Base-by-base conservation (phyloP, 805 yeast genomes). In the Barnettozyma californica region DNA sequence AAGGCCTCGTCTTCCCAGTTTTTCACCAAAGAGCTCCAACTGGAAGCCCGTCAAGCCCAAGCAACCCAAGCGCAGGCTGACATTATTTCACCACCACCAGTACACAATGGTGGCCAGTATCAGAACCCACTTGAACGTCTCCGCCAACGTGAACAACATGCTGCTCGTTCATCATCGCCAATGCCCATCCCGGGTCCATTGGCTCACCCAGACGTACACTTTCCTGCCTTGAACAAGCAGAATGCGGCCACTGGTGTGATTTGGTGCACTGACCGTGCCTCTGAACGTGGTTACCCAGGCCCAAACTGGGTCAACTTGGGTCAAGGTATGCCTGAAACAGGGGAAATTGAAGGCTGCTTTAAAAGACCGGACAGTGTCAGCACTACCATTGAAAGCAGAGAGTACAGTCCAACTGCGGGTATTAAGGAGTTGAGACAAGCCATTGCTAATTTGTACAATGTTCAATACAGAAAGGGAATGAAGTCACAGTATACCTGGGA, bases 281-380 rank as follows among this genome's bases (percentile, higher is more conserved):
- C 67, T 40, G 83, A 76, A 52, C 75, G 78, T 58, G 84, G 84
- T 0, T 79, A 67, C 58, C 70, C 52, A 13, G 31, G 31, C 11
- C 62, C 60, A 18, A 57, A 56, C 20, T 79, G 84, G 84, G 77
- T 81, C 35, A 79, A 79, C 59, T 66, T 79, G 60, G 84, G 84
- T 39, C 84, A 79, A 60, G 84, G 84, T 43, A 80, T 81, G 48
- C 84, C 84, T 4, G 84, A 79, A 59, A 82, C 78, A 46, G 83
- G 83, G 20, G 80, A 76, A 43, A 67, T 79, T 41, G 78, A 78
- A 2, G 84, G 84, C 4, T 78, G 83, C 29, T 77, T 78, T 60
- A 68, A 70, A 46, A 67, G 82, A 60, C 84, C 84, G 3, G 67
- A 67, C 1, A 55, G 68, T 8, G 65, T 79, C 26, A 73, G 75